Conservation (phyloP, 306 rosid genomes). For the Rosa persica region DNA sequence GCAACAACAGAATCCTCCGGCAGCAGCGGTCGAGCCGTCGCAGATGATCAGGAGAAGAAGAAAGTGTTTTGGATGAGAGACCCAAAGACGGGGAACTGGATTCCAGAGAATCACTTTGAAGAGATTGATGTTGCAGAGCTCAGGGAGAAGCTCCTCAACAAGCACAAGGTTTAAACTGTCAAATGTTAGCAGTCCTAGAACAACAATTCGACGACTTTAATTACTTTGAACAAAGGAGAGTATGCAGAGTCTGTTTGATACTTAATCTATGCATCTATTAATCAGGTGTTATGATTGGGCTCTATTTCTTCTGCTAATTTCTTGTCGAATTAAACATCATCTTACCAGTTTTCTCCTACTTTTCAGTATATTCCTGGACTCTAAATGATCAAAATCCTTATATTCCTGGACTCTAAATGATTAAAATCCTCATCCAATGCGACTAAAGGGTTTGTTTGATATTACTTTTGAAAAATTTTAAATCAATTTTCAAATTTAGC, state of each 20-base stretch:
- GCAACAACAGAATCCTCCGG: background rate
- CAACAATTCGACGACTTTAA: background rate
- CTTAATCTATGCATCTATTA: background rate
- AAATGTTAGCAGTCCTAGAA: background rate
- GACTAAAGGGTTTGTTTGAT: background rate
- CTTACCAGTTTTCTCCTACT: background rate
- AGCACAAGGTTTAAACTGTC: background rate
- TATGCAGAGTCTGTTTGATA: background rate
- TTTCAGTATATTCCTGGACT: too few relatives aligned
- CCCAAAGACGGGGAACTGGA: slow-evolving; percentile 64
- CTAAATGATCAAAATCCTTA: too few relatives aligned
- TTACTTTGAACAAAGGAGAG: background rate
- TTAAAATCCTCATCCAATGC: background rate
- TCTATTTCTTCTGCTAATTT: background rate
- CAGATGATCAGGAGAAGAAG: slow-evolving; percentile 10
- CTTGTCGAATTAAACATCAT: background rate
- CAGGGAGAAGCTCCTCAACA: slow-evolving; percentile 49
- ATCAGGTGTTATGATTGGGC: background rate
- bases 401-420: too few relatives aligned
- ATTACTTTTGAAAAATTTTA: too few relatives aligned
- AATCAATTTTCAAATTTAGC: too few relatives aligned
- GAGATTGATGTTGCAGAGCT: slow-evolving; percentile 46
- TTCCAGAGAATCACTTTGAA: slow-evolving; percentile 58
- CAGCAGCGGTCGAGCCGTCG: background rate
- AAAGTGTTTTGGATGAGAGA: slow-evolving; percentile 61